A percentile compares a stretch with the other conserved stretches of the same genome.
These are phyloP conservation scores for Silene uniflora DNA, from an alignment of 148 eudicot genomes.

Conservation along the genomic window DNA sequence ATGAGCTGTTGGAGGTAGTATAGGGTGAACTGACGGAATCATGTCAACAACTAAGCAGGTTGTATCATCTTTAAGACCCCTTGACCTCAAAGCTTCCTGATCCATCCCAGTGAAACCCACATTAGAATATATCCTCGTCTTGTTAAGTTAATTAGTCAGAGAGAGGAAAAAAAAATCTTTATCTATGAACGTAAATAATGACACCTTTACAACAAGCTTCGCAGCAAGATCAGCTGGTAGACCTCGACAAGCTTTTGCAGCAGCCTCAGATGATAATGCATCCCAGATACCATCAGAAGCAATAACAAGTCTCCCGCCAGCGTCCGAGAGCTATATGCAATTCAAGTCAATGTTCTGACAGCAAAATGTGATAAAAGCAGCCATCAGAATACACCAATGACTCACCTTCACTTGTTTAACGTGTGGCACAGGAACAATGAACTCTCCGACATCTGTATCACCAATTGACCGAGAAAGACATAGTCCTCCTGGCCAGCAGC, in stretches of 20 bases:
- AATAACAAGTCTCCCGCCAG: slow-evolving; percentile 90
- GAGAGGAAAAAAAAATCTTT: background rate
- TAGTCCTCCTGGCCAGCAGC: slow-evolving; percentile 99
- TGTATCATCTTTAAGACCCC: slow-evolving; percentile 96
- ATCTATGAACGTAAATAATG: background rate
- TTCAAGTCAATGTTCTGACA: slow-evolving; percentile 2
- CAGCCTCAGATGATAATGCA: slow-evolving; percentile 71
- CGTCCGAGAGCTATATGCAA: slow-evolving; percentile 63
- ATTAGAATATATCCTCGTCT: background rate
- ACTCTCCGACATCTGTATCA: slow-evolving; percentile 97
- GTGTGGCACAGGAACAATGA: slow-evolving; percentile 92
- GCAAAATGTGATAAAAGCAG: background rate
- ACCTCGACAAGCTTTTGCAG: slow-evolving; percentile 87
- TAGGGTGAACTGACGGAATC: slow-evolving; percentile 71
- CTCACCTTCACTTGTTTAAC: slow-evolving; percentile 97
- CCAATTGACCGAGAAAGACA: slow-evolving; percentile 96
- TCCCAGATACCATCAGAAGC: slow-evolving; percentile 99
- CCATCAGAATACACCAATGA: slow-evolving; percentile 6
- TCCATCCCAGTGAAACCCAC: slow-evolving; percentile 11
- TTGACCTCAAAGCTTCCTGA: slow-evolving; percentile 95
- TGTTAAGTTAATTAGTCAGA: slow-evolving; percentile 3
- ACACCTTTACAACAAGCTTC: slow-evolving; percentile 90
- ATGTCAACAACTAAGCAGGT: slow-evolving; percentile 97
- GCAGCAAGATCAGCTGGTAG: slow-evolving; percentile 96
- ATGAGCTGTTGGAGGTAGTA: slow-evolving; percentile 47